Evolutionary conservation across 371 early-diverging fungal genomes (phyloP).

Genomic region (Coemansia sp.): DNA sequence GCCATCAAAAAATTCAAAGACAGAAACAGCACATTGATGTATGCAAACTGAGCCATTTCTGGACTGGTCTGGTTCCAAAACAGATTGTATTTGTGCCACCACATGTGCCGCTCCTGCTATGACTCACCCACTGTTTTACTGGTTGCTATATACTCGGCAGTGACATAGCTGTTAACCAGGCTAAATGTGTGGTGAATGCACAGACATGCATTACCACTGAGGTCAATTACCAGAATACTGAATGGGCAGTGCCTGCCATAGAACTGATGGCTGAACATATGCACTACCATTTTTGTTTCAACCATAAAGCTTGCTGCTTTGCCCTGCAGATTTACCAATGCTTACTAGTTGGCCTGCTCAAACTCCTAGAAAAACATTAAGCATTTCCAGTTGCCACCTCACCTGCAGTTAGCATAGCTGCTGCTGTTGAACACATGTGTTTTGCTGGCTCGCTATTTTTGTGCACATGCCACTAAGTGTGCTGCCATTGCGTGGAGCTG

Average conservation of each 20-base stretch:
- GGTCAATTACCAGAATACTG: slow-evolving; percentile 73
- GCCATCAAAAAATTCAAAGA: slow-evolving; percentile 79
- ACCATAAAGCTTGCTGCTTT: too few species aligned
- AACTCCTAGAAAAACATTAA: slow-evolving; percentile 66
- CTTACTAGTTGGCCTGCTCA: too few species aligned
- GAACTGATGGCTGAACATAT: slow-evolving; percentile 69
- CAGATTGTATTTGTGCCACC: slow-evolving; percentile 79
- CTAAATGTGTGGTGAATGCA: slow-evolving; percentile 60
- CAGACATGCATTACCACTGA: slow-evolving; percentile 67
- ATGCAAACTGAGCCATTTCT: slow-evolving; percentile 67
- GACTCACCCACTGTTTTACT: slow-evolving; percentile 72
- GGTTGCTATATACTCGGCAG: slow-evolving; percentile 59
- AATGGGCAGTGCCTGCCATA: slow-evolving; percentile 76
- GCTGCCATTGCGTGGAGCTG: neutral
- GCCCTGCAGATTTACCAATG: too few species aligned
- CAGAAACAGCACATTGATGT: slow-evolving; percentile 73
- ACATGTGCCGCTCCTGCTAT: slow-evolving; percentile 86
- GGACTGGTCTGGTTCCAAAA: slow-evolving; percentile 56
- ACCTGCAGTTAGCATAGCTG: neutral
- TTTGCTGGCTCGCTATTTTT: neutral
- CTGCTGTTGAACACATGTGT: neutral
- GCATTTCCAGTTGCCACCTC: slow-evolving; percentile 20
- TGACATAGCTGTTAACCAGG: slow-evolving; percentile 75
- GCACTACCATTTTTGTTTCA: slow-evolving; percentile 60
- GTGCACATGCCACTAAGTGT: neutral